Conservation (phyloP, 371 early-diverging fungal species). For the Haplosporangium sp. region DNA sequence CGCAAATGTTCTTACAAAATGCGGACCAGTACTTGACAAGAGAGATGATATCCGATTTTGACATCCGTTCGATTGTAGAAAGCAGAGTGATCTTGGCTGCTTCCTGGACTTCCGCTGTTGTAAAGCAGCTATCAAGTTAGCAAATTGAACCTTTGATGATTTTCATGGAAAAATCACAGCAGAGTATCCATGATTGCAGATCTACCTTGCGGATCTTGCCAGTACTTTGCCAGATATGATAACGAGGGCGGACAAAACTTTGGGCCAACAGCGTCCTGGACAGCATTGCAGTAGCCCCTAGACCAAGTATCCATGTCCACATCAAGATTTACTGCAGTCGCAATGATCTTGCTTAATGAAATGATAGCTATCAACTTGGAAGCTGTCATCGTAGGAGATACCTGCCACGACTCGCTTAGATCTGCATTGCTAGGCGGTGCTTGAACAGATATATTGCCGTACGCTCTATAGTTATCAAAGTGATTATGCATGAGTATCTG, state of each 20-base stretch:
- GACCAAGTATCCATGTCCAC: constrained; percentile 38
- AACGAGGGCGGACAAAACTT: constrained; percentile 75
- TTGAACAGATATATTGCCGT: constrained; percentile 69
- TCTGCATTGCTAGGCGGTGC: constrained; percentile 58
- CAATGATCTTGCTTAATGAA: constrained; percentile 63
- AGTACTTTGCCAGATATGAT: constrained; percentile 81
- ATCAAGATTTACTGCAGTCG: constrained; percentile 54
- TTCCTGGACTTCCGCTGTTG: constrained; percentile 45
- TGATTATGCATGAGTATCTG: not conserved
- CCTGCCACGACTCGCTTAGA: constrained; percentile 62
- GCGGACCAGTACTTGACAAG: constrained; percentile 75
- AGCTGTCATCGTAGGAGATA: constrained; percentile 73
- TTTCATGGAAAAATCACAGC: not conserved
- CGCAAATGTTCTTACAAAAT: constrained; percentile 23
- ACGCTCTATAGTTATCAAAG: constrained; percentile 28
- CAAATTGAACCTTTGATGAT: not conserved
- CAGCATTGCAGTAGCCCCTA: constrained; percentile 50
- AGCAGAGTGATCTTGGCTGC: constrained; percentile 41
- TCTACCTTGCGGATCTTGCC: constrained; percentile 85
- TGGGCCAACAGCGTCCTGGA: constrained; percentile 66
- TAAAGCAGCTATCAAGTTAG: not conserved
- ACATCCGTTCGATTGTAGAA: constrained; percentile 47
- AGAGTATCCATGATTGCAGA: no score
- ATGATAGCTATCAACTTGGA: constrained; percentile 68
- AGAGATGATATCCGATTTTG: constrained; percentile 57